A percentile compares a stretch with the other conserved stretches of the same genome.
Evolutionary conservation across 805 yeast genomes (phyloP).

Genomic region (Metschnikowia bowlesiae): DNA sequence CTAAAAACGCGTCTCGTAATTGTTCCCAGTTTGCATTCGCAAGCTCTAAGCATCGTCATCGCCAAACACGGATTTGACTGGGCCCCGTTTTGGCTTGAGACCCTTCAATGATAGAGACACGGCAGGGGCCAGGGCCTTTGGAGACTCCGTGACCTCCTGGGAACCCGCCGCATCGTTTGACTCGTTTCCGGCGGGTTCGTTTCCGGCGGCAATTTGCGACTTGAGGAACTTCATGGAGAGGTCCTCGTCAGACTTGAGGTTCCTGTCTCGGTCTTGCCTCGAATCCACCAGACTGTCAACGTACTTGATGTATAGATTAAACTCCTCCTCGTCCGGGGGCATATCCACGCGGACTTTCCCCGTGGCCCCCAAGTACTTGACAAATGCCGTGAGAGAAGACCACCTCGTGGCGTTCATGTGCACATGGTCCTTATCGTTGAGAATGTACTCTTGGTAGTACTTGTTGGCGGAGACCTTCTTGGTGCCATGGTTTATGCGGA

Average conservation of each 20-base stretch:
- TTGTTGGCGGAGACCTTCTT: constrained; percentile 74
- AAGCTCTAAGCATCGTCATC: constrained; percentile 5
- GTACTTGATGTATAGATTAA: constrained; percentile 30
- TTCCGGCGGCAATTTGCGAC: constrained; percentile 14
- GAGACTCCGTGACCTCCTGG: neutral
- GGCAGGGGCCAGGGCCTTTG: constrained; percentile 1
- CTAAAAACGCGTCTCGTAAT: too few species aligned
- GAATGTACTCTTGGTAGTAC: constrained; percentile 85
- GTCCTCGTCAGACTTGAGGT: constrained; percentile 15
- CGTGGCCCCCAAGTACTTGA: constrained; percentile 52
- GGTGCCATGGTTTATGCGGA: constrained; percentile 73
- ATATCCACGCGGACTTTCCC: constrained; percentile 51
- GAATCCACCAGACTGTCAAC: constrained; percentile 19
- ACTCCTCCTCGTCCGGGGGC: constrained; percentile 31
- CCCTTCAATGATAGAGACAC: constrained; percentile 14
- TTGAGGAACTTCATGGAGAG: constrained; percentile 12
- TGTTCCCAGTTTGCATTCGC: too few species aligned
- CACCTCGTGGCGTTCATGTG: constrained; percentile 91
- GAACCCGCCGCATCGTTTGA: neutral
- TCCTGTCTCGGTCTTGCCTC: neutral
- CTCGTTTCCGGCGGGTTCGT: constrained; percentile 7
- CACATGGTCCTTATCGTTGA: constrained; percentile 69
- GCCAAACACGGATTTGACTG: constrained; percentile 6
- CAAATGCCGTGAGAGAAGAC: constrained; percentile 64
- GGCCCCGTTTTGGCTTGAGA: constrained; percentile 4